A percentile compares a stretch with the other conserved stretches of the same genome.
Conservation (phyloP, 2,329 filamentous ascomycete genomes). For the Xylariaceae sp. region DNA sequence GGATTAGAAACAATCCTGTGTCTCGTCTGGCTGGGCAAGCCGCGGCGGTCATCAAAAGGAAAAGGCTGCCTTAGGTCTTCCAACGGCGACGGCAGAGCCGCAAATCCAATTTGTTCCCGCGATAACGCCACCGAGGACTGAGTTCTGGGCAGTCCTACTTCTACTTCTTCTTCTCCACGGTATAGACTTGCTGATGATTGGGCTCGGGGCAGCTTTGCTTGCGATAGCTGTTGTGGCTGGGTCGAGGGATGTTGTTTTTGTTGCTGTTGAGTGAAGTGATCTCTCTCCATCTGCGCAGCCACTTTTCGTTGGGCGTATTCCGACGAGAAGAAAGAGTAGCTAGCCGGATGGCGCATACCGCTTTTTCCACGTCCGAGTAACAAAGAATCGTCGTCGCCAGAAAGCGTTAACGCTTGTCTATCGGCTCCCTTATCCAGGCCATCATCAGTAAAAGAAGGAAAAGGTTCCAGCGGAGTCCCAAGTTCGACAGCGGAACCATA, state of each 20-base stretch:
- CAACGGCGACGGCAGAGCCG: not conserved
- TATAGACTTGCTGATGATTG: not conserved
- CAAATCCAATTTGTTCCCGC: conserved; percentile 4
- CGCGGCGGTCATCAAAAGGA: conserved; percentile 6
- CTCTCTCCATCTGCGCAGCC: not conserved
- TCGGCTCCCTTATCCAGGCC: not conserved
- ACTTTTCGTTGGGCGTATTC: conserved; percentile 25
- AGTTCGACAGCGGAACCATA: not conserved
- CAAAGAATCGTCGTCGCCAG: conserved; percentile 27
- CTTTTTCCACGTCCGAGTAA: conserved; percentile 13
- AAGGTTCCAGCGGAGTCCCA: not conserved
- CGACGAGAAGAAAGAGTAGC: conserved; percentile 32
- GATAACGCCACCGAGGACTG: not conserved
- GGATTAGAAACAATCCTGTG: too few relatives aligned
- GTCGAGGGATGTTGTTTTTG: not conserved
- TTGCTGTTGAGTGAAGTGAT: not conserved
- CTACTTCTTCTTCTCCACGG: not conserved
- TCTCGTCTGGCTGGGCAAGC: conserved; percentile 30
- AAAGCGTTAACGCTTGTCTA: not conserved
- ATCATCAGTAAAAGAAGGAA: not conserved
- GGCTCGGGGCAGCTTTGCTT: not conserved
- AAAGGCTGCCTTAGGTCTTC: not conserved
- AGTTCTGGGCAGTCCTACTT: not conserved
- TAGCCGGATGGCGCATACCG: not conserved
- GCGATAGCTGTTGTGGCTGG: not conserved